phyloP scores from a whole-genome alignment of 139 green algal genomes.

The Chlamydomonas urium region DNA sequence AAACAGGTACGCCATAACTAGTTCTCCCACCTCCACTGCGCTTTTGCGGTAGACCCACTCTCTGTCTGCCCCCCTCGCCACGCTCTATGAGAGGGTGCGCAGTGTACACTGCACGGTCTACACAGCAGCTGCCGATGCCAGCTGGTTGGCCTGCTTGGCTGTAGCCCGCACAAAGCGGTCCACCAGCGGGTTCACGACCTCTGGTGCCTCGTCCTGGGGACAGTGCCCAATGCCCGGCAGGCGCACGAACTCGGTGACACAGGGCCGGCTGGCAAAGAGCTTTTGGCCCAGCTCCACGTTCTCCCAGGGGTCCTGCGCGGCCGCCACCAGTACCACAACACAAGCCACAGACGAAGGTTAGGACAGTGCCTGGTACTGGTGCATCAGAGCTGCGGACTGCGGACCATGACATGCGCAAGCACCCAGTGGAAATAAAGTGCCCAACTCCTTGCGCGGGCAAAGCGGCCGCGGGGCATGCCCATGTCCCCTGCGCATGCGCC shows the following conservation, averaged over 20 bases:
- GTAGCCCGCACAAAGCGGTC: conserved; percentile 74
- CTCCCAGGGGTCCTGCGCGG: conserved; percentile 40
- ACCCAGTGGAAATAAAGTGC: background rate
- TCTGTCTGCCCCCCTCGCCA: too few species aligned
- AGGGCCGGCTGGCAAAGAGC: conserved; percentile 48
- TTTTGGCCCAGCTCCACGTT: conserved; percentile 64
- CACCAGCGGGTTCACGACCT: conserved; percentile 91
- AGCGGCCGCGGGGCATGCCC: too few species aligned
- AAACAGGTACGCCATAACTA: too few species aligned
- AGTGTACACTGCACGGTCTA: too few species aligned
- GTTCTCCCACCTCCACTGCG: too few species aligned
- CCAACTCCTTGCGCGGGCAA: background rate
- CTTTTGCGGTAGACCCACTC: too few species aligned
- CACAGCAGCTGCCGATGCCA: too few species aligned
- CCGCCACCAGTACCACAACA: background rate
- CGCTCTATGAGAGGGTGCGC: too few species aligned
- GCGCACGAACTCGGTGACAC: conserved; percentile 75
- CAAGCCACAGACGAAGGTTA: background rate
- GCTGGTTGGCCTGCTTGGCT: too few species aligned
- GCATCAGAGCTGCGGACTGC: background rate
- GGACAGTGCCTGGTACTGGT: background rate
- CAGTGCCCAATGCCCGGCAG: conserved; percentile 87
- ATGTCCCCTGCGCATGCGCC: background rate
- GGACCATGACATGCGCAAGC: background rate
- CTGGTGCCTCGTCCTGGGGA: conserved; percentile 71